Conservation (phyloP, 495 filamentous ascomycete species). For the Opeltia flavorubescens region DNA sequence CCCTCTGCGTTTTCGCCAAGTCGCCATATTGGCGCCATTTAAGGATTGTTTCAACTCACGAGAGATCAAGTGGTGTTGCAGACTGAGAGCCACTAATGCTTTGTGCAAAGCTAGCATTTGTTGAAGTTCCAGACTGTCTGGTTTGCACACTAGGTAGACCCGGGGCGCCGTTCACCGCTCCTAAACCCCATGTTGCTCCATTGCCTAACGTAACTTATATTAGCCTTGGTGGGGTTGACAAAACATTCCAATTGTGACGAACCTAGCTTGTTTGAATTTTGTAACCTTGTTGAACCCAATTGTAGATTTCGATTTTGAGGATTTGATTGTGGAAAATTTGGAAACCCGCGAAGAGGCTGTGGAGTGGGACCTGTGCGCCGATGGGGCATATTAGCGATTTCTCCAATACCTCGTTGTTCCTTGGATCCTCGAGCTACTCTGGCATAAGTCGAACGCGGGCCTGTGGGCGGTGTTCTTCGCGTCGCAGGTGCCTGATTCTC, state of each 20-base stretch:
- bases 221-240: too few species aligned
- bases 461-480: not conserved
- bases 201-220: slow-evolving; percentile 49
- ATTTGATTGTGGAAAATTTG: slow-evolving; percentile 55
- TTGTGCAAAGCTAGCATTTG: slow-evolving; percentile 62
- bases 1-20: not conserved
- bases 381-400: slow-evolving; percentile 20
- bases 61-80: slow-evolving; percentile 58
- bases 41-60: slow-evolving; percentile 47
- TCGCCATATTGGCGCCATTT: not conserved
- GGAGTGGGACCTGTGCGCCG: slow-evolving; percentile 43
- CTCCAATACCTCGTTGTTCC: slow-evolving; percentile 4
- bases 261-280: slow-evolving; percentile 60
- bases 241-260: too few species aligned
- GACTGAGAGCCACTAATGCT: slow-evolving; percentile 66
- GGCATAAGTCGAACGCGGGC: not conserved
- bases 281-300: slow-evolving; percentile 51
- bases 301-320: slow-evolving; percentile 44
- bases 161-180: slow-evolving; percentile 54
- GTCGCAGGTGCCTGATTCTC: too few species aligned
- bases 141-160: slow-evolving; percentile 45
- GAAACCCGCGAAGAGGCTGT: slow-evolving; percentile 56
- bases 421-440: not conserved
- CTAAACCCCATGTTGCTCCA: slow-evolving; percentile 62
- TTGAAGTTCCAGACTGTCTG: slow-evolving; percentile 40